Conservation (phyloP, 306 rosid genomes). For the Abrus pulchellus region DNA sequence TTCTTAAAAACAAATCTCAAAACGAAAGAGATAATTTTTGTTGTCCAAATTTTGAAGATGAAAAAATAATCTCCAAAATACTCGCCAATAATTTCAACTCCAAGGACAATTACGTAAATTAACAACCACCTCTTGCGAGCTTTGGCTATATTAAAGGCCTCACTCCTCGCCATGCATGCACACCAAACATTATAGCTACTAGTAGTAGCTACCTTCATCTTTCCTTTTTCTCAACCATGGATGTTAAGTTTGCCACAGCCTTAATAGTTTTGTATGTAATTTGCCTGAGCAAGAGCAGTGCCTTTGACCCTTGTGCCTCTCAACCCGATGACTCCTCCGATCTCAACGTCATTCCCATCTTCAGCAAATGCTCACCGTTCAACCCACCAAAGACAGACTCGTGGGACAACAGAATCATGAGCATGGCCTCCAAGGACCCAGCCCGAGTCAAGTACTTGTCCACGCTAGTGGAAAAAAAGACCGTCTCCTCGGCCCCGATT, state of each 20-base stretch:
- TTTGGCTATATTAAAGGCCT: background rate
- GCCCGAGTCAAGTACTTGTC: slow-evolving; percentile 72
- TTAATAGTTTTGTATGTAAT: slow-evolving; percentile 48
- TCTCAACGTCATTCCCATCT: slow-evolving; percentile 78
- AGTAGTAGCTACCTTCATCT: background rate
- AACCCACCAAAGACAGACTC: slow-evolving; percentile 67
- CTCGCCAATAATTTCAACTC: slow-evolving; percentile 1
- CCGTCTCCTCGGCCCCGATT: slow-evolving; percentile 63
- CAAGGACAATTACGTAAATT: slow-evolving; percentile 49
- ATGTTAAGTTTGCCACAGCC: slow-evolving; percentile 35
- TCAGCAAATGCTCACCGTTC: slow-evolving; percentile 91
- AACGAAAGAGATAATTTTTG: too few relatives aligned
- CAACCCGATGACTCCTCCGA: slow-evolving; percentile 55
- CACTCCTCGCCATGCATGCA: slow-evolving; percentile 44
- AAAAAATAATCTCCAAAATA: too few relatives aligned
- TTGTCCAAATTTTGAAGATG: too few relatives aligned
- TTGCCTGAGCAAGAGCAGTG: slow-evolving; percentile 22
- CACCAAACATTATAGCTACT: background rate
- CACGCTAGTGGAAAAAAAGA: slow-evolving; percentile 59
- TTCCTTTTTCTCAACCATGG: slow-evolving; percentile 53
- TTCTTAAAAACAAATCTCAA: too few relatives aligned
- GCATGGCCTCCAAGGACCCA: slow-evolving; percentile 86
- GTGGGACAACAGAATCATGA: slow-evolving; percentile 62
- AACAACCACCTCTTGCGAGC: background rate
- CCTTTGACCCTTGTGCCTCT: slow-evolving; percentile 69